These are phyloP conservation scores for Candida cerambycidarum DNA, from an alignment of 805 yeast genomes.

Conservation along the genomic window DNA sequence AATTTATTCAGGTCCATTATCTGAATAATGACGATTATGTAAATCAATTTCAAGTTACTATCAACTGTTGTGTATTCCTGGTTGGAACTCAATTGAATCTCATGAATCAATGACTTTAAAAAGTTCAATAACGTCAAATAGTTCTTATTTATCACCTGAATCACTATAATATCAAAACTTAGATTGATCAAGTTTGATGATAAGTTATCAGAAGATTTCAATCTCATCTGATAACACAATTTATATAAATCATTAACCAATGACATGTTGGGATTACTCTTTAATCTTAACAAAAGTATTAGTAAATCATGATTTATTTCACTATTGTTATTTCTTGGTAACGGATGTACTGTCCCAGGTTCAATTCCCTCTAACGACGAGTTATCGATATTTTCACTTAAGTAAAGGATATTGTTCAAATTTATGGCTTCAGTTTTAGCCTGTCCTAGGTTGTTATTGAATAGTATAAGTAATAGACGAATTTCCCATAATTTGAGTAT, in stretches of 20 bases:
- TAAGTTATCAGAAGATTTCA: constrained; percentile 17
- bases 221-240: constrained; percentile 37
- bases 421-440: constrained; percentile 40
- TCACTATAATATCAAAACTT: constrained; percentile 33
- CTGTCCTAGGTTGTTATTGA: constrained; percentile 25
- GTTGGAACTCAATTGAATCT: constrained; percentile 2
- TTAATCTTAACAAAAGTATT: constrained; percentile 39
- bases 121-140: constrained; percentile 27
- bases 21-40: constrained; percentile 3
- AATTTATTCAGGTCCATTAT: constrained; percentile 1
- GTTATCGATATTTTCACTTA: constrained; percentile 26
- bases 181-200: constrained; percentile 24
- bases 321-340: constrained; percentile 37
- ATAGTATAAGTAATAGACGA: constrained; percentile 30
- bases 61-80: background rate
- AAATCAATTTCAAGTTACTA: constrained; percentile 5
- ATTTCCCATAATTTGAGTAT: constrained; percentile 34
- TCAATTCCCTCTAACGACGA: constrained; percentile 9
- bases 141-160: constrained; percentile 30
- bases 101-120: constrained; percentile 18
- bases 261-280: constrained; percentile 40
- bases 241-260: constrained; percentile 46
- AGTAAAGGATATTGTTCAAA: constrained; percentile 35
- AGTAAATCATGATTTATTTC: constrained; percentile 27
- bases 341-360: constrained; percentile 26